A percentile compares a stretch with the other conserved stretches of the same genome.
Conservation (phyloP, 1,284 basidiomycete species). For the Moniliophthora roreri region DNA sequence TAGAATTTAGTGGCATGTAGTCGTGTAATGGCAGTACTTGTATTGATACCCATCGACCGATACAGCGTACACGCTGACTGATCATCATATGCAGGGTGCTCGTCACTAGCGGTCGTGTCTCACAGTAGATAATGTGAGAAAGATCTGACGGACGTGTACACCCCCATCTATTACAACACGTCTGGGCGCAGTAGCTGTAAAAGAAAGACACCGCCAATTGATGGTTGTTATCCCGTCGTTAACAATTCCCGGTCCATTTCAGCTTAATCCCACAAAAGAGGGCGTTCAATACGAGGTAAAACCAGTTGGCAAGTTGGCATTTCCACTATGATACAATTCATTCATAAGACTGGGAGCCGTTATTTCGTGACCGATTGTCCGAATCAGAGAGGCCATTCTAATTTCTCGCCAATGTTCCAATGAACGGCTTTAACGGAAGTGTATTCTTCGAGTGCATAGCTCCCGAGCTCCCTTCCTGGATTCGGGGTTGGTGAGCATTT, state of each 20-base stretch:
- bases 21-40: no score
- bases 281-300: not conserved
- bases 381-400: conserved; percentile 73
- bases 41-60: no score
- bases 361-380: not conserved
- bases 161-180: no score
- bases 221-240: conserved; percentile 7
- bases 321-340: no score
- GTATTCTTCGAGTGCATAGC: conserved; percentile 83
- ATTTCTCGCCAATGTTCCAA: conserved; percentile 82
- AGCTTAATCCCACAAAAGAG: not conserved
- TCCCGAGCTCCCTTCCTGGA: conserved; percentile 84
- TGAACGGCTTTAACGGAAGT: conserved; percentile 84
- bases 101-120: no score
- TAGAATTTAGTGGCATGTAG: no score
- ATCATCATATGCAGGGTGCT: no score
- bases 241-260: not conserved
- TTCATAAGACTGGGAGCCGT: no score
- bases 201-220: conserved; percentile 3
- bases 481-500: conserved; percentile 5
- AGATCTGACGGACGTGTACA: not conserved
- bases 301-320: no score
- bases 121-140: no score
- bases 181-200: no score
- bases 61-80: no score